Conservation (phyloP, 441 rosid genomes). For the Adansonia rubrostipa region DNA sequence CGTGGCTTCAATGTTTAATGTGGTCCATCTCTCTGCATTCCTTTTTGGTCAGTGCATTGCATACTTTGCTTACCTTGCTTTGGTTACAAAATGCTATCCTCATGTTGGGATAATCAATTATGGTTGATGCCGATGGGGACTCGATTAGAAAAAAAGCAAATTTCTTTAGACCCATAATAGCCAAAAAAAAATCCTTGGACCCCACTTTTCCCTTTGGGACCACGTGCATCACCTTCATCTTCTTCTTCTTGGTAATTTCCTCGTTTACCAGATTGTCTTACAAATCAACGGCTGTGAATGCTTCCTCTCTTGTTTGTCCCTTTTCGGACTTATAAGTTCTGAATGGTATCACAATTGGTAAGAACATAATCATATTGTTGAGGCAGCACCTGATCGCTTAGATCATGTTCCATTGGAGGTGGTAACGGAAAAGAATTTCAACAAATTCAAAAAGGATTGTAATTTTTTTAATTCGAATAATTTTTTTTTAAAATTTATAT, state of each 20-base stretch:
- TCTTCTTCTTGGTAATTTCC: background rate
- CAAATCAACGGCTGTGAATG: background rate
- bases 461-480: no score
- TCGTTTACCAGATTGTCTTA: background rate
- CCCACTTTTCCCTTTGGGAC: background rate
- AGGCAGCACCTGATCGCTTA: no score
- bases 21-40: background rate
- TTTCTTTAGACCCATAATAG: background rate
- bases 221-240: background rate
- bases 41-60: background rate
- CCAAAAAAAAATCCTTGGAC: background rate
- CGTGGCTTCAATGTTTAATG: background rate
- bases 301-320: background rate
- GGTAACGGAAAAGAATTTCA: no score
- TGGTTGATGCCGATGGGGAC: background rate
- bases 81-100: background rate
- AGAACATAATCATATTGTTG: no score
- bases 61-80: background rate
- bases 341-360: background rate
- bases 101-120: no score
- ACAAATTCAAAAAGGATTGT: no score
- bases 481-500: no score
- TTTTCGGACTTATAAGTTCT: background rate
- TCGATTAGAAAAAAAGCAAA: background rate
- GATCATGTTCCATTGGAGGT: no score